These are phyloP conservation scores for Ceratocystis cubensis DNA, from an alignment of 2,329 filamentous ascomycete species.

Conservation along the genomic window DNA sequence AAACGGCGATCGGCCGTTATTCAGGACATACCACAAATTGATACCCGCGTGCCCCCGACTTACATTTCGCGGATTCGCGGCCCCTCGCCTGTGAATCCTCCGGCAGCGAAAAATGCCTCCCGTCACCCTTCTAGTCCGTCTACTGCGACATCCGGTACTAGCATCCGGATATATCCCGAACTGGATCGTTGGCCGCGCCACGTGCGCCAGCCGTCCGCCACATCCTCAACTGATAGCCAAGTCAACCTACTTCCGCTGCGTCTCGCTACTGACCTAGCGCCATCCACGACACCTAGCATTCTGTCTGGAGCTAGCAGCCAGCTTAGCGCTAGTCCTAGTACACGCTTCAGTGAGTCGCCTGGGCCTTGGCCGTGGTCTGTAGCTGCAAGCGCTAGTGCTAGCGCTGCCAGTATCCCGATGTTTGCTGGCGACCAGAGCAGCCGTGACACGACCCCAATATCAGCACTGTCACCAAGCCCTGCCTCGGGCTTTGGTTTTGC, in stretches of 20 bases:
- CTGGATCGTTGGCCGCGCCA: conserved; percentile 19
- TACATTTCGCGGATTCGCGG: not conserved
- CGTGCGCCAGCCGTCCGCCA: conserved; percentile 11
- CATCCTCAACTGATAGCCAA: conserved; percentile 6
- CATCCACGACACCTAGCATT: conserved; percentile 50
- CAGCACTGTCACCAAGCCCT: conserved; percentile 63
- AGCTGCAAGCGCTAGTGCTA: conserved; percentile 10
- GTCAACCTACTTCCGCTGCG: conserved; percentile 36
- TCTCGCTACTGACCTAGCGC: conserved; percentile 50
- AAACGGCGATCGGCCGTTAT: conserved; percentile 11
- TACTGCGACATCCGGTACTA: not conserved
- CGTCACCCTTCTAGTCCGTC: not conserved
- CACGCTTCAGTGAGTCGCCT: conserved; percentile 60
- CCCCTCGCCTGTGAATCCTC: not conserved
- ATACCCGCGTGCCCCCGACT: conserved; percentile 12
- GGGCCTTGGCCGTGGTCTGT: conserved; percentile 32
- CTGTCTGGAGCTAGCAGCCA: conserved; percentile 50
- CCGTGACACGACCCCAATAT: conserved; percentile 65
- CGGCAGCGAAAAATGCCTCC: not conserved
- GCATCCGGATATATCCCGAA: conserved; percentile 18
- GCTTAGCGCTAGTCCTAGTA: conserved; percentile 60
- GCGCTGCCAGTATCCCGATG: conserved; percentile 1
- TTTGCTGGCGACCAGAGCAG: conserved; percentile 47
- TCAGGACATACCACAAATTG: conserved; percentile 12
- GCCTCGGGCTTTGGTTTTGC: conserved; percentile 37